Evolutionary conservation across 306 rosid species (phyloP).

Genomic region (Canavalia gladiata): DNA sequence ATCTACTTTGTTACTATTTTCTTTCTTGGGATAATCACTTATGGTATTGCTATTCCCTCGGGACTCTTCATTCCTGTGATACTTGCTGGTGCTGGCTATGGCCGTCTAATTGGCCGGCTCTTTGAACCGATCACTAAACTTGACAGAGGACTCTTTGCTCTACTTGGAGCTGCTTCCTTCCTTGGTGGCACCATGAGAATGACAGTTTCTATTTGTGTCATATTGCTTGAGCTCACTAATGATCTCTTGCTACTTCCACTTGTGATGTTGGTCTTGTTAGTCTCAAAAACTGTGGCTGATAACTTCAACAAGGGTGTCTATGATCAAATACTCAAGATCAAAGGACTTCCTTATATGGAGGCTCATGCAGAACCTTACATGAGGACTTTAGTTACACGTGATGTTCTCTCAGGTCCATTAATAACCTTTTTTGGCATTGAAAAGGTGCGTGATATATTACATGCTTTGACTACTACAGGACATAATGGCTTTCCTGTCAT

Average conservation of each 20-base stretch:
- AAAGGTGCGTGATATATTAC: conserved; percentile 69
- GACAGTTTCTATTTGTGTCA: conserved; percentile 93
- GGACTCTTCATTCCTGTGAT: conserved; percentile 98
- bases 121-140: conserved; percentile 64
- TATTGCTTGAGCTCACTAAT: conserved; percentile 94
- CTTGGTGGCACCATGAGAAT: conserved; percentile 99
- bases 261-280: conserved; percentile 78
- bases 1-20: conserved; percentile 70
- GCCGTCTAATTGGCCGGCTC: conserved; percentile 79
- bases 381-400: conserved; percentile 73
- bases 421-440: conserved; percentile 76
- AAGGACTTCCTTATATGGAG: conserved; percentile 90
- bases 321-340: conserved; percentile 79
- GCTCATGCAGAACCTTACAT: conserved; percentile 93
- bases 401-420: conserved; percentile 86
- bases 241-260: conserved; percentile 90
- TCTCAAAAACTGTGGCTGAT: conserved; percentile 88
- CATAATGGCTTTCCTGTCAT: conserved; percentile 97
- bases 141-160: conserved; percentile 80
- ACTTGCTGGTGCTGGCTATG: conserved; percentile 92
- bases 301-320: conserved; percentile 87
- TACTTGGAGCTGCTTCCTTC: conserved; percentile 92
- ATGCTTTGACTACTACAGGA: conserved; percentile 67
- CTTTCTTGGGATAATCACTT: conserved; percentile 82
- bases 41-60: conserved; percentile 93